Evolutionary conservation across 176 grass and related monocot genomes (phyloP), one percentile per base, ranked within the genome.

Genomic region (Triticum turgidum): DNA sequence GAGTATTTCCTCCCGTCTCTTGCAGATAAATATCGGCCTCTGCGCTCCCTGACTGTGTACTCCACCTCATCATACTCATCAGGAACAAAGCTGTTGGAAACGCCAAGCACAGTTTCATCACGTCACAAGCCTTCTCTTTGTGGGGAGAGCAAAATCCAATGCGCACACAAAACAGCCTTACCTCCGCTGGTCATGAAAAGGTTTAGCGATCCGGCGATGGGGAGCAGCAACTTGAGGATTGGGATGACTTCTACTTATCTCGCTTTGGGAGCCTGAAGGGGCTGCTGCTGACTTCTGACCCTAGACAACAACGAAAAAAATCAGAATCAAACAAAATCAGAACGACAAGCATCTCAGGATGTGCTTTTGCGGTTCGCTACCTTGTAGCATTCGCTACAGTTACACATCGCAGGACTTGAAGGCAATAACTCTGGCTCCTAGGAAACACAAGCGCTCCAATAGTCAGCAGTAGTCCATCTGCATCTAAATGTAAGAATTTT

Each of bases 1-100:
- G 65, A 65, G 77, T 89, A 89, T 70, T 86, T 80, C 41, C 87
- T 89, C 22, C 42, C 73, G 49, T 79, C 79, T 75, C 80, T 89
- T 30, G 76, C 47, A 49, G 91, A 76, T 24, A 35, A 35, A 82
- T 90, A 90, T 24, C 77, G 63, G 56, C 65, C 78, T 73, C 84
- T 83, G 71, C 71, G 58, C 39, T 87, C 87, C 64, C 81, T 92
- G 58, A 58, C 52, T 11, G 65, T 66, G 81, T 87, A 87, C 59
- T 84, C 84, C 68, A 61, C 77, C 38, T 84, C 85, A 68, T 87
- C 85, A 54, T 76, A 76, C 45, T 84, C 84, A 71, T 89, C 69
- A 47, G 70, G 42, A 20, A 22, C 67, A 72, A 41, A 75, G 61
- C 91, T 87, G 71, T 63, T 65, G 25, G 32, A 81, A 59, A 76